Evolutionary conservation across 1,139 yeast genomes (phyloP), one percentile per base, ranked within the genome.

Genomic region (Yamadazyma trypodendri): DNA sequence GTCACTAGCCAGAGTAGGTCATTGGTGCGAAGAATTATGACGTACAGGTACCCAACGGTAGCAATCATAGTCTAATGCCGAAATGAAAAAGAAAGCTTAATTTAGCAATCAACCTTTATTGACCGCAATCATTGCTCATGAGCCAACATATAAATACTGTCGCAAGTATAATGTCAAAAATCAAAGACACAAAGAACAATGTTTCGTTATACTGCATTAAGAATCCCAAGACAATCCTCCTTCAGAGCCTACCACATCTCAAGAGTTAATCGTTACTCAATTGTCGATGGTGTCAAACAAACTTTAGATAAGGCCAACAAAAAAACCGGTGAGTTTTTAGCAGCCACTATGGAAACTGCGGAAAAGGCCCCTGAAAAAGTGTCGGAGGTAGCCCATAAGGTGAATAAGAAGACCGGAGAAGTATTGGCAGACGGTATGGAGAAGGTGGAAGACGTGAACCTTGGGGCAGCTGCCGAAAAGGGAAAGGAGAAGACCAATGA

Each of bases 201-300:
- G 50, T 41, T 46, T 16, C 48, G 51, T 37, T 29, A 41, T 20
- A 35, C 37, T 14, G 35, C 45, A 27, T 32, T 35, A 15, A 39
- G 36, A 16, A 27, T 37, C 24, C 13, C 44, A 12, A 42, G 40
- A 35, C 43, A 38, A 35, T 31, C 38, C 11, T 18, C 31, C 13
- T 15, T 37, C 9, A 47, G 51, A 44, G 32, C 39, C 20, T 35
- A 44, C 10, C 44, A 41, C 23, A 24, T 17, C 13, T 27, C 40
- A 16, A 35, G 40, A 45, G 23, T 38, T 37, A 27, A 35, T 24
- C 10, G 29, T 11, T 55, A 53, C 32, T 61, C 71, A 2, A 52
- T 68, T 20, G 50, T 64, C 12, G 70, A 59, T 28, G 44, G 61
- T 20, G 69, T 71, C 13, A 68, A 66, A 49, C 61, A 62, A 20